A percentile compares a stretch with the other conserved stretches of the same genome.
Conservation (phyloP, 2,329 filamentous ascomycete genomes). For the Claviceps lovelessii region DNA sequence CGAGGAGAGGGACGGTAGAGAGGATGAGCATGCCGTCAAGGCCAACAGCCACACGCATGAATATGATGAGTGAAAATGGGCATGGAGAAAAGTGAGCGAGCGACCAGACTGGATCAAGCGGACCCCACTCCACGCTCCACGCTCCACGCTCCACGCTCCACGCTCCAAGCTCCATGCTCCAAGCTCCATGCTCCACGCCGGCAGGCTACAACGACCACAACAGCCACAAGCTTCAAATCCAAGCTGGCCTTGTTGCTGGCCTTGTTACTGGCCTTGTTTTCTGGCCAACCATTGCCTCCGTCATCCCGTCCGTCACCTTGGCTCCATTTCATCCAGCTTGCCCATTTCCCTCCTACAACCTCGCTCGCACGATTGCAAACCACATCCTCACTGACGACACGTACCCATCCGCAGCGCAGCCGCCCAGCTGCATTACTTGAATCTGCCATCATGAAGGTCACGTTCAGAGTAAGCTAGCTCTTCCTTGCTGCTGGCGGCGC, state of each 20-base stretch:
- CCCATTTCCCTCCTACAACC: background rate
- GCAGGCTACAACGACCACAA: background rate
- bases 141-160: no score
- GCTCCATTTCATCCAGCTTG: background rate
- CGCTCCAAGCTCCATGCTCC: no score
- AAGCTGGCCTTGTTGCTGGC: background rate
- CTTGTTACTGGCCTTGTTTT: no score
- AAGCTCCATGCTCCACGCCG: no score
- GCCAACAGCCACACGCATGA: no score
- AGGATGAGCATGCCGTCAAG: background rate
- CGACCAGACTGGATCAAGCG: background rate
- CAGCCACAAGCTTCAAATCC: constrained; percentile 5
- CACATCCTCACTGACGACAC: constrained; percentile 2
- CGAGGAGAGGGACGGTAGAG: background rate
- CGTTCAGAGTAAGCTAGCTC: constrained; percentile 40
- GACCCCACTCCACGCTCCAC: background rate
- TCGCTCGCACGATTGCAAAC: background rate
- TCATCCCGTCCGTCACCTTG: constrained; percentile 6
- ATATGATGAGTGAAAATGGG: no score
- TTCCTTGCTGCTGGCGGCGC: background rate
- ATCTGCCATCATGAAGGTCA: constrained; percentile 51
- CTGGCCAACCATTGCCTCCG: constrained; percentile 7
- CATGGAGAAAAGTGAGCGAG: background rate
- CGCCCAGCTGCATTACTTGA: constrained; percentile 15
- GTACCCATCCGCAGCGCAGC: constrained; percentile 4